Evolutionary conservation across 1,284 basidiomycete genomes (phyloP), one percentile per base, ranked within the genome.

Genomic region (Moesziomyces sp.): DNA sequence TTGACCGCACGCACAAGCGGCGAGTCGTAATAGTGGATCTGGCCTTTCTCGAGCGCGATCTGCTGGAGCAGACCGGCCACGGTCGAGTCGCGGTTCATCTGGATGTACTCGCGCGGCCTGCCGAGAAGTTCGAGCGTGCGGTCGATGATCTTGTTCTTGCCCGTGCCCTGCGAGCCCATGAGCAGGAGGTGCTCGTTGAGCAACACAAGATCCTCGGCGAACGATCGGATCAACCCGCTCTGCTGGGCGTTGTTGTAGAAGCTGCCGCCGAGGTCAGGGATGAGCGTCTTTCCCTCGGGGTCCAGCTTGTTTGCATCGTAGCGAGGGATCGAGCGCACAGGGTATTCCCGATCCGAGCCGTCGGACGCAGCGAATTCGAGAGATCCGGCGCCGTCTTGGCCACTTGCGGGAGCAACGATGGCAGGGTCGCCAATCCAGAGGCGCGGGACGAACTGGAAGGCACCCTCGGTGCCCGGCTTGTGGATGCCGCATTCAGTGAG

Each of bases 141-240:
- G 54, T 85, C 84, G 52, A 84, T 80, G 52, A 84, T 76, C 74
- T 84, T 84, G 78, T 85, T 85, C 79, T 85, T 85, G 18, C 85
- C 85, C 9, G 81, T 83, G 8, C 85, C 85, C 46, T 85, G 84
- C 26, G 78, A 78, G 19, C 85, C 85, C 71, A 85, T 78, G 2
- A 85, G 76, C 21, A 85, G 68, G 21, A 85, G 66, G 46, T 85
- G 84, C 61, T 85, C 77, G 48, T 70, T 57, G 18, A 85, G 74
- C 46, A 83, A 21, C 6, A 80, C 78, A 18, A 85, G 74, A 54
- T 85, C 85, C 45, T 84, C 70, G 10, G 77, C 79, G 34, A 85
- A 81, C 21, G 82, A 81, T 28, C 79, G 72, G 46, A 85, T 72
- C 35, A 85, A 59, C 13, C 66, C 47, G 34, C 71, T 79, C 65